Base-by-base conservation (phyloP, 768 basidiomycete genomes). In the Coprinopsis sp. region DNA sequence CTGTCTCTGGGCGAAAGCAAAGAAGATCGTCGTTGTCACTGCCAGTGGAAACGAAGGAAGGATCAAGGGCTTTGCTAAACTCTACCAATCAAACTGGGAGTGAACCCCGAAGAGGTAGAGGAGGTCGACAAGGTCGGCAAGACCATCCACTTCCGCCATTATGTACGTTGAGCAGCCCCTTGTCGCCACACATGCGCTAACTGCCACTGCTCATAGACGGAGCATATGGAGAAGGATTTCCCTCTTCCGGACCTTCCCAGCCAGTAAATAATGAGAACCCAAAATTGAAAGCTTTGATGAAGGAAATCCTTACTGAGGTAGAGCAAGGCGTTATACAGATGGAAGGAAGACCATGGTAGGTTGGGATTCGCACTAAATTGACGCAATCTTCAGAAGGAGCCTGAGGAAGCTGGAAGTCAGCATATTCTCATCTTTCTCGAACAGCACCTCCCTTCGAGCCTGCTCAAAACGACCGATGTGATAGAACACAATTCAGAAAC, bases 181-280 rank as follows among this genome's bases (percentile, higher is more conserved):
- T 13, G 21, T 23, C 22, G 64, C 61, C 16, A 25, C 13, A 25
- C 33, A 14, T 49, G 23, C 42, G 13, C 28, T 34, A 28, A 11
- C 11, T 27, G 6, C 38, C 19, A n/a, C 18, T 21, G 33, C 49
- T 12, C 33, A n/a, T 38, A 66, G 67, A 64, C 52, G 1, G 65
- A 61, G 44, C 65, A 71, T 46, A 67, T 67, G 65, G 60, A 66
- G 49, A 52, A 58, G 8, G 61, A 65, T 33, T 68, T 68, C 51
- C 61, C 65, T 10, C 40, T 64, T 8, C 65, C 65, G 1, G 31
- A 64, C 30, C 61, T 69, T 14, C 66, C 64, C 12, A 51, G 47
- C 22, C 37, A 49, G 24, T 47, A 37, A 39, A 30, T n/a, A 19
- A 33, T n/a, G n/a, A n/a, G n/a, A n/a, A n/a, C n/a, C n/a, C n/a